phyloP scores from a whole-genome alignment of 2,329 filamentous ascomycete species.

The Clarireedia hainanense region DNA sequence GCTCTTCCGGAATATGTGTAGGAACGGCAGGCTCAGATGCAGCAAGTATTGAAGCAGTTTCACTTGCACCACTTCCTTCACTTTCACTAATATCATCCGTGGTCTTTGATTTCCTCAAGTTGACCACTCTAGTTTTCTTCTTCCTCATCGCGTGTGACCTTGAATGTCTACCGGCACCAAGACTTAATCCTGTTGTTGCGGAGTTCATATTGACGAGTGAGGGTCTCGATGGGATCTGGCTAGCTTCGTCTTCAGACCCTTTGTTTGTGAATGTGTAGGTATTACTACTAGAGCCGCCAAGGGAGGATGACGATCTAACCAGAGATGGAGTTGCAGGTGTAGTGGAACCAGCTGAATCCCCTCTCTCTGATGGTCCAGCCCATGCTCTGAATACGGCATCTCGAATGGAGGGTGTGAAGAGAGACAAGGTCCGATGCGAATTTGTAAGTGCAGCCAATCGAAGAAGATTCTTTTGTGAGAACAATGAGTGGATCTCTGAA shows the following conservation, averaged over 20 bases:
- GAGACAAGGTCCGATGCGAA: constrained; percentile 80
- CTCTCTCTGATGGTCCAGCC: constrained; percentile 64
- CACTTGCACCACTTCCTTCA: constrained; percentile 31
- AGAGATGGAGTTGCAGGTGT: constrained; percentile 40
- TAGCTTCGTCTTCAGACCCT: constrained; percentile 52
- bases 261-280: constrained; percentile 67
- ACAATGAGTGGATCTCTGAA: constrained; percentile 77
- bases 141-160: constrained; percentile 60
- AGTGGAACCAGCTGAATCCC: constrained; percentile 23
- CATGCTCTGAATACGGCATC: constrained; percentile 90
- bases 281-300: constrained; percentile 42
- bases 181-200: constrained; percentile 51
- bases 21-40: constrained; percentile 53
- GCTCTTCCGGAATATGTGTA: constrained; percentile 51
- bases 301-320: constrained; percentile 55
- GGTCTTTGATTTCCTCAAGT: constrained; percentile 57
- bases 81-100: constrained; percentile 32
- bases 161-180: constrained; percentile 45
- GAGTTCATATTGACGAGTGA: constrained; percentile 57
- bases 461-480: constrained; percentile 90
- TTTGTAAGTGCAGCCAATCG: constrained; percentile 76
- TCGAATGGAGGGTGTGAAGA: constrained; percentile 84
- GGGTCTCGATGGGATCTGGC: constrained; percentile 53
- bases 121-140: constrained; percentile 78
- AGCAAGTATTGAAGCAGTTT: constrained; percentile 47